These are phyloP conservation scores for Schizosaccharomyces cryophilus DNA, from an alignment of 805 yeast genomes.

Conservation along the genomic window DNA sequence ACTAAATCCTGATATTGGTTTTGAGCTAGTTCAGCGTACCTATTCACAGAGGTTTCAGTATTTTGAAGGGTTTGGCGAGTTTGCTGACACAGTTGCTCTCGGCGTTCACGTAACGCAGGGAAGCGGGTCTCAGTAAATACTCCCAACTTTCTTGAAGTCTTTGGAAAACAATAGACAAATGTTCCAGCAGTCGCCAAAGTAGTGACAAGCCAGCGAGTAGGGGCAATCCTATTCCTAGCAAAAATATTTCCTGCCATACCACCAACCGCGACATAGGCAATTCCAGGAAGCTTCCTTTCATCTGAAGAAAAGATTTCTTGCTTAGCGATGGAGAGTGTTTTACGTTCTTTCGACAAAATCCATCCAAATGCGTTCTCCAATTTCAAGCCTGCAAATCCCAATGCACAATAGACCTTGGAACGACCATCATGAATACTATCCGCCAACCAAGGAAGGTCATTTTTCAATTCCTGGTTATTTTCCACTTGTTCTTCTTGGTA, in stretches of 20 bases:
- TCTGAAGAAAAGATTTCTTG: not conserved
- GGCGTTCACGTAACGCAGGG: not conserved
- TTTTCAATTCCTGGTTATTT: not conserved
- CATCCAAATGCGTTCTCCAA: not conserved
- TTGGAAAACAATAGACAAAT: not conserved
- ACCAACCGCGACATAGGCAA: not conserved
- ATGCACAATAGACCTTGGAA: not conserved
- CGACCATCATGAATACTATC: not conserved
- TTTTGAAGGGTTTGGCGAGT: not conserved
- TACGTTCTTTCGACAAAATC: not conserved
- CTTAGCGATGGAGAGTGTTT: not conserved
- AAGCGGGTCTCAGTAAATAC: not conserved
- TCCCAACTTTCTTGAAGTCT: not conserved
- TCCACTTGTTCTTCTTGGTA: not conserved
- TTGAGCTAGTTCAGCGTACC: not conserved
- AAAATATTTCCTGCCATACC: not conserved
- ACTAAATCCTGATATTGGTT: not conserved
- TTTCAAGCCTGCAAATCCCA: not conserved
- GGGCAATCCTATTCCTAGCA: not conserved
- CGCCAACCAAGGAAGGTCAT: not conserved
- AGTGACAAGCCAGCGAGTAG: not conserved
- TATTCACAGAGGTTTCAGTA: not conserved
- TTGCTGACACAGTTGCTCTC: not conserved
- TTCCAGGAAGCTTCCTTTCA: not conserved
- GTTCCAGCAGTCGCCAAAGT: not conserved